Conservation (phyloP, 805 yeast species). For the Ogataea pilisensis region DNA sequence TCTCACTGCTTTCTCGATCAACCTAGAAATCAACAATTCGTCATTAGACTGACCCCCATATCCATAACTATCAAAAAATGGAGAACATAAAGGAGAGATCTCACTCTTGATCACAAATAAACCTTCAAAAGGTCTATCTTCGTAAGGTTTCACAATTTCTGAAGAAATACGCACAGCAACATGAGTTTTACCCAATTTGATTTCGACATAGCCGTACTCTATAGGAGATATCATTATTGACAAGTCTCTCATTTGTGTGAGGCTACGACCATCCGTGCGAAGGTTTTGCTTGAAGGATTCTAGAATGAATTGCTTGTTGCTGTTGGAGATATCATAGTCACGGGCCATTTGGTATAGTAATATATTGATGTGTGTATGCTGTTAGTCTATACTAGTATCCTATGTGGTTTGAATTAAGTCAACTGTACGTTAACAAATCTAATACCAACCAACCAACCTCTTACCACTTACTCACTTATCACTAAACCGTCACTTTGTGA, state of each 20-base stretch:
- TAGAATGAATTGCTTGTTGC: constrained; percentile 58
- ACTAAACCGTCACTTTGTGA: too few relatives aligned
- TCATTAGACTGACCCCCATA: constrained; percentile 55
- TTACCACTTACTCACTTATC: too few relatives aligned
- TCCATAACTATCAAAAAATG: constrained; percentile 69
- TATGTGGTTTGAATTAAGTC: too few relatives aligned
- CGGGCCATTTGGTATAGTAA: too few relatives aligned
- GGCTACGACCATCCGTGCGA: constrained; percentile 65
- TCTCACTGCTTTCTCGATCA: constrained; percentile 88
- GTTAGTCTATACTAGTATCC: too few relatives aligned
- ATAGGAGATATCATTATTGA: constrained; percentile 55
- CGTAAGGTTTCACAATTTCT: constrained; percentile 72
- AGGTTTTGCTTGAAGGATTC: constrained; percentile 58
- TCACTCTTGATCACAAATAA: constrained; percentile 80
- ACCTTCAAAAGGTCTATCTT: constrained; percentile 94
- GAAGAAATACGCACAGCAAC: constrained; percentile 72
- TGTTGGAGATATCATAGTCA: constrained; percentile 55
- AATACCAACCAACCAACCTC: too few relatives aligned
- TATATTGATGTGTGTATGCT: too few relatives aligned
- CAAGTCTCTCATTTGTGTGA: constrained; percentile 62
- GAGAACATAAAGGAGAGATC: constrained; percentile 84
- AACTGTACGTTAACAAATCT: too few relatives aligned
- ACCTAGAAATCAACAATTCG: constrained; percentile 73
- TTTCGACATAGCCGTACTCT: constrained; percentile 78
- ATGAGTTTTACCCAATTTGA: constrained; percentile 70